Evolutionary conservation across 139 green algal species (phyloP).

Genomic region (Nannochloris sp.): DNA sequence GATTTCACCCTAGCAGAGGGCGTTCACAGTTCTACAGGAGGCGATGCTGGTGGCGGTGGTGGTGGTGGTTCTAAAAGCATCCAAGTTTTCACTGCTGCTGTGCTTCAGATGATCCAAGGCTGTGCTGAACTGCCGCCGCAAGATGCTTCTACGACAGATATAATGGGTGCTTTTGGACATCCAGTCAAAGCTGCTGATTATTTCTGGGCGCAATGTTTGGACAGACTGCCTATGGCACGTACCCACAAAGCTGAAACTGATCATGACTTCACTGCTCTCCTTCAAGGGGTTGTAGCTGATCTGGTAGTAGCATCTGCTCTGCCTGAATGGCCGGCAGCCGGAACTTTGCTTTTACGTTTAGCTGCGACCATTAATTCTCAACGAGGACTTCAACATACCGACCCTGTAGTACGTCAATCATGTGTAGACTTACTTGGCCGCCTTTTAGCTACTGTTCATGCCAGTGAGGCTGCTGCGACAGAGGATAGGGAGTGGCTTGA

Average conservation of each 20-base stretch:
- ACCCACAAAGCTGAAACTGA: slow-evolving; percentile 32
- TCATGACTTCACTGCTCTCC: slow-evolving; percentile 37
- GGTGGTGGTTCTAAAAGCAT: slow-evolving; percentile 26
- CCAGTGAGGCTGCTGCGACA: slow-evolving; percentile 4
- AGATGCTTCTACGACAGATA: slow-evolving; percentile 5
- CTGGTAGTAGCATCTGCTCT: slow-evolving; percentile 41
- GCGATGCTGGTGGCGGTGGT: neutral
- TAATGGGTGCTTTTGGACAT: neutral
- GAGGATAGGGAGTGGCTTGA: slow-evolving; percentile 8
- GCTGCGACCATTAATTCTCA: slow-evolving; percentile 29
- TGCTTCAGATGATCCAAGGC: slow-evolving; percentile 70
- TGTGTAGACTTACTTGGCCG: slow-evolving; percentile 54
- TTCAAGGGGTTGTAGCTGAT: slow-evolving; percentile 56
- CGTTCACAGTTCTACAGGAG: neutral
- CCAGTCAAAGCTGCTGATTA: slow-evolving; percentile 10
- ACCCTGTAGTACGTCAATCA: slow-evolving; percentile 39
- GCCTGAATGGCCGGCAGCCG: slow-evolving; percentile 65
- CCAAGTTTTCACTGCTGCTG: slow-evolving; percentile 44
- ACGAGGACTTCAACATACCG: slow-evolving; percentile 33
- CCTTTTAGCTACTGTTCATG: slow-evolving; percentile 33
- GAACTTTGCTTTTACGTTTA: slow-evolving; percentile 53
- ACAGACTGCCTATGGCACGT: slow-evolving; percentile 37
- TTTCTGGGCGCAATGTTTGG: slow-evolving; percentile 44
- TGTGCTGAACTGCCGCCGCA: slow-evolving; percentile 18
- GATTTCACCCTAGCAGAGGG: slow-evolving; percentile 12